Evolutionary conservation across 805 yeast species (phyloP), one percentile per base, ranked within the genome.

Genomic region (Suhomyces faveliae): DNA sequence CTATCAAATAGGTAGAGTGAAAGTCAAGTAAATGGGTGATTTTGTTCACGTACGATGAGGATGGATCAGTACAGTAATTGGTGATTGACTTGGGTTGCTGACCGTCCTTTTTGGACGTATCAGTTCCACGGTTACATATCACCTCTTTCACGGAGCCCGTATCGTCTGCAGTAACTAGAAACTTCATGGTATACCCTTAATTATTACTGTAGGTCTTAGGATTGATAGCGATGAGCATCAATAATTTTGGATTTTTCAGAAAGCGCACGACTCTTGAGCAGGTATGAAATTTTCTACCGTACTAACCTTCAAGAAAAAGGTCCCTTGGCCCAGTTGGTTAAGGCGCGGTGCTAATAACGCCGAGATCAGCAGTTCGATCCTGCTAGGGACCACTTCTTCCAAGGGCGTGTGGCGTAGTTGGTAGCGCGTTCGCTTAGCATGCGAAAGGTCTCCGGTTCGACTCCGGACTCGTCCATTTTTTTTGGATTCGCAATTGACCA

Each of bases 311-410:
- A n/a, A n/a, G n/a, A n/a, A n/a, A n/a, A n/a, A 40, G 76, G 76
- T 71, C 77, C 76, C 77, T 72, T 71, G 76, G 77, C 77, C 77
- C 72, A 72, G 77, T 72, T 71, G 76, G 77, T 72, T 71, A 72
- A 68, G 76, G 76, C 76, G 76, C 61, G 76, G 77, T 72, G 77
- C 76, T 72, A 72, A 72, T 71, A 71, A 71, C 76, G 74, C 77
- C 76, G 60, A 72, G 87, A 81, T 83, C 87, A 80, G 85, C 87
- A 79, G 87, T 82, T 83, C 87, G 87, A 83, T 81, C 87, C 87
- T 79, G 87, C 85, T 80, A 82, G 85, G 85, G 85, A 82, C 80
- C 87, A 82, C 59, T 67, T 59, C 42, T 57, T 66, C 55, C 2
- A 3, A 2, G 62, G 74, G 74, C 74, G 74, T 70, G 73, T 70